phyloP scores from a whole-genome alignment of 345 rosid species.

The Luvunga scandens region DNA sequence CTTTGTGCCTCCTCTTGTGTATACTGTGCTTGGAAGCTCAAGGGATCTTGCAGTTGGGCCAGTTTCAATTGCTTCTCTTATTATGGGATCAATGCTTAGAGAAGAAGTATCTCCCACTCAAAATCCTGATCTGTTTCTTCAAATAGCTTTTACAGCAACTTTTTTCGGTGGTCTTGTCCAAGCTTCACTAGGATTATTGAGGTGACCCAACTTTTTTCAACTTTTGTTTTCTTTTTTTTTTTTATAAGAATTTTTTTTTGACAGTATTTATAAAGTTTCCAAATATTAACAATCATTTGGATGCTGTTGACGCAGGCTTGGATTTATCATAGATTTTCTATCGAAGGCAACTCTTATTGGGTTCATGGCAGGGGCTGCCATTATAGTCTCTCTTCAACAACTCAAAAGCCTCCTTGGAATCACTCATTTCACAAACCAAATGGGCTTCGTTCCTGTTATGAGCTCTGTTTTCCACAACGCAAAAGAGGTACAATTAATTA shows the following conservation, averaged over 20 bases:
- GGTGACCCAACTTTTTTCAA: slow-evolving; percentile 32
- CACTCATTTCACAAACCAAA: slow-evolving; percentile 78
- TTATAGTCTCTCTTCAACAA: slow-evolving; percentile 92
- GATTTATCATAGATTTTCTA: slow-evolving; percentile 85
- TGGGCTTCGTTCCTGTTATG: slow-evolving; percentile 81
- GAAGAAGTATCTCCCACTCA: slow-evolving; percentile 75
- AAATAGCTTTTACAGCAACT: slow-evolving; percentile 84
- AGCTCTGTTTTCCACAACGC: slow-evolving; percentile 71
- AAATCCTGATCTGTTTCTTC: slow-evolving; percentile 67
- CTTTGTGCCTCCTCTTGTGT: slow-evolving; percentile 92
- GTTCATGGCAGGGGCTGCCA: slow-evolving; percentile 98
- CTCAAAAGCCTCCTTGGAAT: slow-evolving; percentile 90
- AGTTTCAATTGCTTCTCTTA: slow-evolving; percentile 88
- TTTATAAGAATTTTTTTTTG: too few relatives aligned
- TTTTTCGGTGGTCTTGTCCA: slow-evolving; percentile 95
- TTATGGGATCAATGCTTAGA: slow-evolving; percentile 89
- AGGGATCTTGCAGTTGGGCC: slow-evolving; percentile 96
- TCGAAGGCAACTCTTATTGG: slow-evolving; percentile 89
- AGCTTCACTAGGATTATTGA: slow-evolving; percentile 84
- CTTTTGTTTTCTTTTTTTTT: background rate
- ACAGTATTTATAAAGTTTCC: background rate
- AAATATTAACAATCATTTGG: background rate
- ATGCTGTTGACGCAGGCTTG: slow-evolving; percentile 48
- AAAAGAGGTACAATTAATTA: slow-evolving; percentile 50
- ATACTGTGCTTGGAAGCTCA: slow-evolving; percentile 94